Base-by-base conservation (phyloP, 225 moss, liverwort and hornwort genomes). In the Pleurozium schreberi region DNA sequence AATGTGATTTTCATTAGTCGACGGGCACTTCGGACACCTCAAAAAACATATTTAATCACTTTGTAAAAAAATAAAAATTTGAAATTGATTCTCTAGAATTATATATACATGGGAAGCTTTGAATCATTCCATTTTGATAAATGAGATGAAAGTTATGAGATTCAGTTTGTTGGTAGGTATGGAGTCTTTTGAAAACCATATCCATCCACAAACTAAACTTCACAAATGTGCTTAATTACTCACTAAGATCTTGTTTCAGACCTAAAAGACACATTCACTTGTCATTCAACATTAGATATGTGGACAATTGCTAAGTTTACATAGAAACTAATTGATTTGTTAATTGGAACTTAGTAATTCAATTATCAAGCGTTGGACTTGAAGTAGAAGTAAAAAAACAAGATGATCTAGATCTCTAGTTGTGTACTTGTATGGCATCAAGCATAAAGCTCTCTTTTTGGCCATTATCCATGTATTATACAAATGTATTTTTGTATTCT, bases 361-460 rank as follows among this genome's bases (percentile, higher is more conserved):
- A 70, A 2, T 25, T 1, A 14, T 40, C 23, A 70, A 70, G 4
- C 4, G 3, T 42, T 70, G 13, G 4, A 70, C 14, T 42, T 40
- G 9, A 43, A 27, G 0, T 71, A 71, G 7, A 71, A 71, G 11
- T 71, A 43, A 9, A 10, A 0, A 27, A 42, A 1, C 4, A 69
- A 25, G 8, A 2, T 66, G 1, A 17, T 38, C 1, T 36, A 4
- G 1, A 25, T 14, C 8, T 70, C 14, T 70, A 14, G 3, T 42
- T 27, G 43, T 69, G 2, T 26, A 42, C 4, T 70, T 70, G 1
- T 15, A 14, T 42, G 26, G 8, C 5, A 5, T 14, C 3, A 0
- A 4, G 4, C 0, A 7, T 40, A 25, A 25, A 40, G 5, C 13
- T 4, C 14, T 69, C 0, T 0, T 8, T 70, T 20, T 42, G 7